Base-by-base conservation (phyloP, 2,329 filamentous ascomycete genomes). In the Dactylellina drechsleri region DNA sequence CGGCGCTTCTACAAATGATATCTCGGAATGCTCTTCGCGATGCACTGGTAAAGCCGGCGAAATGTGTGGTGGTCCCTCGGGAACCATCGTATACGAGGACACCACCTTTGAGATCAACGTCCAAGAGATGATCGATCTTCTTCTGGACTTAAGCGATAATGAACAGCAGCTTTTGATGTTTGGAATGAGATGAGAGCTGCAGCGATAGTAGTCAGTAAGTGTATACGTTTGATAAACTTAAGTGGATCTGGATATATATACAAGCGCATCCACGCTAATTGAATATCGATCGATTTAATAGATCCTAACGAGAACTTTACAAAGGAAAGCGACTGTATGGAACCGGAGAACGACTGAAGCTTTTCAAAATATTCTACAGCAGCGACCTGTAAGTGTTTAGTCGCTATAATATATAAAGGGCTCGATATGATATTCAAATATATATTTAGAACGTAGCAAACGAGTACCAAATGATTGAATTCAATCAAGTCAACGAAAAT, bases 41-140 rank as follows among this genome's bases (percentile, higher is more conserved):
- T 67, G 64, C 31, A 15, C 43, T 7, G 64, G 64, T 41, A 50
- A 67, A 28, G 16, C 64, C 28, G 45, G 20, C 13, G 64, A 67
- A 43, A 53, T 53, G 10, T 67, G 64, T 41, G 64, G 64, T 6
- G 64, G 64, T 1, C 2, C n/a, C 1, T 18, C 16, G 8, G 23
- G 47, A 16, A 60, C 13, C 12, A 43, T 67, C 4, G 16, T 67
- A 0, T 67, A 67, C 64, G 54, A 67, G 45, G 36, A 67, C 26
- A 60, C 40, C 10, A 15, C 26, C 13, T 56, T n/a, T 20, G 53
- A 56, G 18, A 20, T 61, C 2, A 56, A 60, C 6, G 65, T 68
- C 36, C 31, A 68, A 45, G 56, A 68, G 4, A 18, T 68, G 18
- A 12, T 2, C 10, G 23, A 23, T 23, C 23, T 23, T 23, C 23